These are phyloP conservation scores for Lasiodiplodia sp. DNA, from an alignment of 2,329 filamentous ascomycete genomes.

Conservation along the genomic window DNA sequence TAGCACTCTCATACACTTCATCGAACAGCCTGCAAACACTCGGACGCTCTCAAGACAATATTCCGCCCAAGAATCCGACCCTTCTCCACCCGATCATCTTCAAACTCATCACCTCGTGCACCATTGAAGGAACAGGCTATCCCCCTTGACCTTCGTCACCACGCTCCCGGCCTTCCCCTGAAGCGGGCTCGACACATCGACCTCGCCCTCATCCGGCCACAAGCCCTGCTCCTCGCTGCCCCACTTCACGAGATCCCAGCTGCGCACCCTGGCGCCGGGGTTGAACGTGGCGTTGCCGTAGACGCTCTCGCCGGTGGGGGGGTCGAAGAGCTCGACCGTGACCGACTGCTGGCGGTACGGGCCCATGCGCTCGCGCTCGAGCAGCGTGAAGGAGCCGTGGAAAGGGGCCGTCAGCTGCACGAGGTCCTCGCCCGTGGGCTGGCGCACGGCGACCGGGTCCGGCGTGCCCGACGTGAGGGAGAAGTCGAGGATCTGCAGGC, in stretches of 20 bases:
- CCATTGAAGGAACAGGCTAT: background rate
- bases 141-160: background rate
- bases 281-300: constrained; percentile 9
- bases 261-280: constrained; percentile 5
- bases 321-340: background rate
- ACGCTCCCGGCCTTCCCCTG: background rate
- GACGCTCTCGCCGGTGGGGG: background rate
- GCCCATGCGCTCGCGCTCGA: constrained; percentile 1
- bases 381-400: background rate
- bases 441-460: background rate
- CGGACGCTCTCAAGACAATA: no score
- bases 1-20: no score
- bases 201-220: background rate
- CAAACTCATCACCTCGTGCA: background rate
- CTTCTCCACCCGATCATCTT: background rate
- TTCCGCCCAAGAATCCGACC: no score
- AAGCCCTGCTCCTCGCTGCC: background rate
- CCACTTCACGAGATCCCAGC: background rate
- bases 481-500: constrained; percentile 3
- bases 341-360: constrained; percentile 7
- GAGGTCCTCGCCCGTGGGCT: constrained; percentile 1
- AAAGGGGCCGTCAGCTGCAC: background rate
- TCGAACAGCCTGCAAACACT: no score
- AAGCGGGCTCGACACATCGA: background rate
- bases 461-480: background rate